phyloP scores from a whole-genome alignment of 768 basidiomycete genomes.

The Mycena epipterygia region DNA sequence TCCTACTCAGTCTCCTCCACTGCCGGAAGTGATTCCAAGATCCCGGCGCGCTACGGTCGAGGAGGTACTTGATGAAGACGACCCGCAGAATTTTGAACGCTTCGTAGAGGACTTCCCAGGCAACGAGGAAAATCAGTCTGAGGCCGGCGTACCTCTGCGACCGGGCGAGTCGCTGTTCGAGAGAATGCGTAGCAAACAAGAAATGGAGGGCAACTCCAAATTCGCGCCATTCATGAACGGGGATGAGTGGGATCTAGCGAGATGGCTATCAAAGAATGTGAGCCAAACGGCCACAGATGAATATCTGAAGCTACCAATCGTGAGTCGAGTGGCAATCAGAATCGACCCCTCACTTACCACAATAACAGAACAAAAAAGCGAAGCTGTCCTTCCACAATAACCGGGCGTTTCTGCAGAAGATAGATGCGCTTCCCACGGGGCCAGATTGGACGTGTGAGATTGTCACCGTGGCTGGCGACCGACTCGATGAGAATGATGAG shows the following conservation, averaged over 20 bases:
- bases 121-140: neutral
- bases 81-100: neutral
- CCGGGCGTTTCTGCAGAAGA: slow-evolving; percentile 31
- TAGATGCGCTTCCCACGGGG: slow-evolving; percentile 39
- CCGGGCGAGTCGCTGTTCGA: neutral
- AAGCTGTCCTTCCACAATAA: slow-evolving; percentile 23
- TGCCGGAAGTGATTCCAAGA: neutral
- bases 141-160: neutral
- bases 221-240: slow-evolving; percentile 42
- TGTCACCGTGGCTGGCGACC: slow-evolving; percentile 34
- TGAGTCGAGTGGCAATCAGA: neutral
- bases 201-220: slow-evolving; percentile 1
- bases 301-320: slow-evolving; percentile 41
- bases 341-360: neutral
- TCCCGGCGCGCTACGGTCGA: neutral
- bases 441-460: slow-evolving; percentile 40
- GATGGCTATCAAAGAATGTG: slow-evolving; percentile 41
- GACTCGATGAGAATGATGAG: neutral
- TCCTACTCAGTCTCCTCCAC: neutral
- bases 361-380: neutral
- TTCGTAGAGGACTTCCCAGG: too few relatives aligned
- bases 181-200: neutral
- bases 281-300: slow-evolving; percentile 44
- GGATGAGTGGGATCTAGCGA: too few relatives aligned
- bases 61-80: neutral